Base-by-base conservation (phyloP, 148 eudicot genomes). In the Rhododendron molle region DNA sequence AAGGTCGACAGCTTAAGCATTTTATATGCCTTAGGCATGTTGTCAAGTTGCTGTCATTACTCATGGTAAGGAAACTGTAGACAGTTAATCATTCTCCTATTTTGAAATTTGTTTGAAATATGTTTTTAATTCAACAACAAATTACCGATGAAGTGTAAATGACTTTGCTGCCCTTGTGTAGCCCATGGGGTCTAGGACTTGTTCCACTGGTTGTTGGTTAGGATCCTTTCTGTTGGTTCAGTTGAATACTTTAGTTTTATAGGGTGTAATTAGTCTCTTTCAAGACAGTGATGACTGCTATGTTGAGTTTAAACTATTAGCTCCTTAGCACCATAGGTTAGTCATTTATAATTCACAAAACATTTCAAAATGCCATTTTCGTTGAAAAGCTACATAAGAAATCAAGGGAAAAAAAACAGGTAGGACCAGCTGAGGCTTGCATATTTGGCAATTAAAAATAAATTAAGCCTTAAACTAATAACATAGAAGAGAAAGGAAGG, bases 191-290 rank as follows among this genome's bases (percentile, higher is more conserved):
- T 80, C 50, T 80, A 71, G 36, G 38, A 71, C 76, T 32, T 71
- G 38, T 82, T 62, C 49, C 50, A 62, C 38, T 58, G 50, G 74
- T 23, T 38, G 32, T 58, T 60, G 50, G 50, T 23, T 11, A 21
- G 74, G 50, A 23, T 82, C 32, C 50, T 82, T 62, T 40, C 10
- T 36, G 84, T 40, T 82, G 74, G 50, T 82, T 58, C 32, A 40
- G 69, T 60, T 23, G 16, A 34, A 40, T 32, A 71, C 5, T 30
- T 71, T 32, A 32, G 40, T 30, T 58, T 69, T 43, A 60, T 44
- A 60, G 74, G 43, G 58, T 80, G 56, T 30, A 81, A 56, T 56
- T 34, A 16, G 73, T 82, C 84, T 62, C 52, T 82, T 82, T 82
- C 74, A 58, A n/a, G 74, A 82, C 50, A 40, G 58, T 38, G 72